Conservation (phyloP, 2,329 filamentous ascomycete species). For the Colletotrichum neosansevieriae region DNA sequence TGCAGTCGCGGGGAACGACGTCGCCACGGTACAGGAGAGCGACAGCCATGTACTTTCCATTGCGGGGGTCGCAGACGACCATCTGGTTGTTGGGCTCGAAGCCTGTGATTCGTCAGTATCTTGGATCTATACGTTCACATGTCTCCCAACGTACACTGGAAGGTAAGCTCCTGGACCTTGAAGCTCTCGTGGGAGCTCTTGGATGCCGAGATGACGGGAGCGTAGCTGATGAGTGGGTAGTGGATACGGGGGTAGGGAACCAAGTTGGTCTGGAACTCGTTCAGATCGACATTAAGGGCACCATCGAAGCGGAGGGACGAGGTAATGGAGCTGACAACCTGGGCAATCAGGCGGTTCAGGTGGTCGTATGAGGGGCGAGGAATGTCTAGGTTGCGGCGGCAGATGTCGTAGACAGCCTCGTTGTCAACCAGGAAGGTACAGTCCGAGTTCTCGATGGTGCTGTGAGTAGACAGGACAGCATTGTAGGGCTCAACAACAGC, state of each 20-base stretch:
- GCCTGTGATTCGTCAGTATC: conserved; percentile 58
- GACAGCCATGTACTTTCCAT: conserved; percentile 83
- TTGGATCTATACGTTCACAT: neutral
- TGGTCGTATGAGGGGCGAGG: conserved; percentile 77
- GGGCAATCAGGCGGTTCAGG: conserved; percentile 78
- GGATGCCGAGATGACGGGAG: conserved; percentile 76
- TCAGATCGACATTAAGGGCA: conserved; percentile 79
- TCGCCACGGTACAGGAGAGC: conserved; percentile 79
- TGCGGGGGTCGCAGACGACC: conserved; percentile 80
- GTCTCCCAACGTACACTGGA: conserved; percentile 70
- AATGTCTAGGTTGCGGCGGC: conserved; percentile 78
- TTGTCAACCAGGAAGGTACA: conserved; percentile 83
- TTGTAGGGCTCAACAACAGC: conserved; percentile 82
- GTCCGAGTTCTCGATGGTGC: conserved; percentile 82
- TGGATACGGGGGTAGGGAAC: conserved; percentile 81
- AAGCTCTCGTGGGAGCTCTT: conserved; percentile 90
- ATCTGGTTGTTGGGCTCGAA: conserved; percentile 85
- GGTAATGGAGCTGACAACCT: conserved; percentile 81
- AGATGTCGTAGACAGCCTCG: conserved; percentile 81
- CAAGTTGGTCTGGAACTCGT: conserved; percentile 84
- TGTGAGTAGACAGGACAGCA: conserved; percentile 79
- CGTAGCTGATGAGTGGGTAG: conserved; percentile 80
- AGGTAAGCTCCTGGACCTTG: conserved; percentile 82
- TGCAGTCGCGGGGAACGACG: conserved; percentile 78
- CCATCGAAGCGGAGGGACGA: conserved; percentile 79